Conservation (phyloP, 768 basidiomycete genomes). For the Holtermanniella nyarrowii region DNA sequence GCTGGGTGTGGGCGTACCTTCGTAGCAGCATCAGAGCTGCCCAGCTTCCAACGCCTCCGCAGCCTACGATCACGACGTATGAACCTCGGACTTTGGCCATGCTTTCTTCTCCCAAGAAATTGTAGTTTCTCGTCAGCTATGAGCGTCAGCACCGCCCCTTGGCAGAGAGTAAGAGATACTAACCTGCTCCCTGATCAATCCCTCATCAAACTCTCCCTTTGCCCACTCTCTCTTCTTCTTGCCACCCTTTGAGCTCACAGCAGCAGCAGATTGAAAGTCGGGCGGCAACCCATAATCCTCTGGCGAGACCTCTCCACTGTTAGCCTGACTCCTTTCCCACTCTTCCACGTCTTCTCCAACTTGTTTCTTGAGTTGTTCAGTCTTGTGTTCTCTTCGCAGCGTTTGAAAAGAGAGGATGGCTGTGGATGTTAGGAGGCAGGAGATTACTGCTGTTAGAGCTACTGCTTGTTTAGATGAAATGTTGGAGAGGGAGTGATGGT, state of each 20-base stretch:
- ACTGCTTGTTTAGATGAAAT: slow-evolving; percentile 24
- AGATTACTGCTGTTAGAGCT: slow-evolving; percentile 29
- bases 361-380: slow-evolving; percentile 35
- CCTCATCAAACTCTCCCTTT: slow-evolving; percentile 50
- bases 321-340: slow-evolving; percentile 23
- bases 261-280: slow-evolving; percentile 16
- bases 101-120: slow-evolving; percentile 81
- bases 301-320: slow-evolving; percentile 14
- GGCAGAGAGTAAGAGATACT: slow-evolving; percentile 3
- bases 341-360: slow-evolving; percentile 34
- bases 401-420: slow-evolving; percentile 39
- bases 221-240: slow-evolving; percentile 21
- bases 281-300: slow-evolving; percentile 18
- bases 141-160: not conserved
- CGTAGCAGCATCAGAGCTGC: slow-evolving; percentile 84
- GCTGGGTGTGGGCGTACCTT: slow-evolving; percentile 49
- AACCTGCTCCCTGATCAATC: slow-evolving; percentile 61
- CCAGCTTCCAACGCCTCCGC: slow-evolving; percentile 96
- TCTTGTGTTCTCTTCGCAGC: slow-evolving; percentile 33
- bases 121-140: slow-evolving; percentile 84
- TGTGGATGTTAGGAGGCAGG: slow-evolving; percentile 31
- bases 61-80: slow-evolving; percentile 79
- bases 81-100: slow-evolving; percentile 67
- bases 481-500: slow-evolving; percentile 3
- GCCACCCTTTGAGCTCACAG: slow-evolving; percentile 5